Percentiles rank a stretch among this genome's conserved stretches.
phyloP scores from a whole-genome alignment of 169 alveolate genomes.

The Babesia divergens region DNA sequence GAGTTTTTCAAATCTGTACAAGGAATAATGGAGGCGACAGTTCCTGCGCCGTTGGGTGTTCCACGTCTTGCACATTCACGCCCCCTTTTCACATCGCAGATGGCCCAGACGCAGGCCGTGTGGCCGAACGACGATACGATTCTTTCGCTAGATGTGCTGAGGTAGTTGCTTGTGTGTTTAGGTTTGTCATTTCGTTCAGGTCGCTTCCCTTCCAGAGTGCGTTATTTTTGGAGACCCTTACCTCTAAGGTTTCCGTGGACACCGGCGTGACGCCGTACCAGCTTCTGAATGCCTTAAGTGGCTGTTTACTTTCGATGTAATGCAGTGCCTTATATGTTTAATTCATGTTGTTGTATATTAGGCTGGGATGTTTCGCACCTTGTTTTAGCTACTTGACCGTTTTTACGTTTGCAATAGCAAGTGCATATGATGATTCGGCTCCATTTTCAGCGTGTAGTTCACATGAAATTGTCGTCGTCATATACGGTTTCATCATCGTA shows the following conservation, averaged over 20 bases:
- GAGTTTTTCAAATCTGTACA: constrained; percentile 17
- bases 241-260: neutral
- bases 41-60: constrained; percentile 12
- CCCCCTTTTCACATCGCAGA: constrained; percentile 38
- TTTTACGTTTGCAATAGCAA: too few species aligned
- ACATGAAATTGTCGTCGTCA: constrained; percentile 66
- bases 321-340: neutral
- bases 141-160: constrained; percentile 11
- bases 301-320: constrained; percentile 6
- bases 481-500: constrained; percentile 63
- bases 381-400: too few species aligned
- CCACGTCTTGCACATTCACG: neutral
- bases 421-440: too few species aligned
- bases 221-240: neutral
- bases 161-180: neutral
- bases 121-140: constrained; percentile 38
- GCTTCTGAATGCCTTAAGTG: constrained; percentile 18
- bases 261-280: constrained; percentile 10
- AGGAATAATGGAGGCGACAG: neutral
- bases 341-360: too few species aligned
- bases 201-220: constrained; percentile 15
- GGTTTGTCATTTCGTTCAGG: neutral
- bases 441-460: neutral
- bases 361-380: too few species aligned
- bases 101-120: constrained; percentile 42